Evolutionary conservation across 352 stramenopile species (phyloP), one percentile per base, ranked within the genome.

Genomic region (Globisporangium iwayamae): DNA sequence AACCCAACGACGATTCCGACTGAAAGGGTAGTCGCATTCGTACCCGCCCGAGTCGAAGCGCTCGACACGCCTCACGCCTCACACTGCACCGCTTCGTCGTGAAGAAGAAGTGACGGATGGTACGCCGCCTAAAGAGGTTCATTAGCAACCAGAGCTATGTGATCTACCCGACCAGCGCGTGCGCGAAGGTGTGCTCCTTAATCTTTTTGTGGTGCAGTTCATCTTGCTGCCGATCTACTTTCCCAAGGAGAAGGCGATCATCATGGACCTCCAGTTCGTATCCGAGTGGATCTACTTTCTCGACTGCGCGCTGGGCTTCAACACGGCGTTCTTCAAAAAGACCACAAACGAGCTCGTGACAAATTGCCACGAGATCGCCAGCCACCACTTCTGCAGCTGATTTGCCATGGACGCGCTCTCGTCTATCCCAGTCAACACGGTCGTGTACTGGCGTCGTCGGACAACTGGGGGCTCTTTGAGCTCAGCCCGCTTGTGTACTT

Each of bases 291-390:
- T 34, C n/a, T 46, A 20, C 11, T 46, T 18, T 5, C 8, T 53
- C 41, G 45, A 53, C 50, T 54, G 43, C 25, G 22, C 51, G n/a
- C 34, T 60, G 18, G 39, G 56, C 36, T 38, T 63, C 54, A 68
- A 68, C 47, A 63, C 55, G 6, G 50, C 36, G 54, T 68, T 63
- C 48, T 32, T 60, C 34, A n/a, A 50, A 20, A 51, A 41, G n/a
- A 48, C 13, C 36, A 46, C 20, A 65, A 68, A 60, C 16, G 39
- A 63, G 18, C 54, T 63, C 43, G 25, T 55, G 39, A 63, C 46
- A 2, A 51, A 22, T 7, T 55, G 55, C 3, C n/a, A n/a, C 2
- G 36, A 50, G 63, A 68, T 68, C n/a, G 46, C 63, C 0, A 6
- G 6, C 18, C 34, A 43, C 6, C 63, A 68, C 56, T 30, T 56